Percentiles rank a stretch among this genome's conserved stretches.
Evolutionary conservation across 352 stramenopile species (phyloP).

Genomic region (Pythium dissimile): DNA sequence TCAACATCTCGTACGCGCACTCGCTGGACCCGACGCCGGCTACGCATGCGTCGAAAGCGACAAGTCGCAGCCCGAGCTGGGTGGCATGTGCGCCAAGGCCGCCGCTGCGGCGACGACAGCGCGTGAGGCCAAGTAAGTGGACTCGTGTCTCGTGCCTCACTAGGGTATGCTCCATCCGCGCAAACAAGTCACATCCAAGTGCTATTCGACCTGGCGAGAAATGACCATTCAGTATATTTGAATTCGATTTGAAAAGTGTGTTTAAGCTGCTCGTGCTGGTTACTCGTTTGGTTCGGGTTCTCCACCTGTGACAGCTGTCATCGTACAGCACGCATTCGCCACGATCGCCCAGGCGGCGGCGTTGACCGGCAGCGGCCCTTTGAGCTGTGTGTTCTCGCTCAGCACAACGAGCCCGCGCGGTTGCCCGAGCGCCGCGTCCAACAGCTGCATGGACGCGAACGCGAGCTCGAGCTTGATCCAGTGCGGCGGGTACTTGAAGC

Average conservation of each 20-base stretch:
- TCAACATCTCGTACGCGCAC: neutral
- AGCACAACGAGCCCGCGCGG: slow-evolving; percentile 34
- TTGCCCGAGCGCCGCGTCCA: slow-evolving; percentile 7
- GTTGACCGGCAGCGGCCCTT: slow-evolving; percentile 1
- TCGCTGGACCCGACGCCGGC: neutral
- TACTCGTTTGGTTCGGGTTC: neutral
- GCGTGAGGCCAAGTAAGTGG: too few relatives aligned
- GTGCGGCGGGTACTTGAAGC: slow-evolving; percentile 94
- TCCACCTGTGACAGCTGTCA: neutral
- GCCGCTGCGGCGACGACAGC: neutral
- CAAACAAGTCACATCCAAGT: too few relatives aligned
- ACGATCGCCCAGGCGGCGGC: neutral
- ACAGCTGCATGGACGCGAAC: slow-evolving; percentile 10
- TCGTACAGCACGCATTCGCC: slow-evolving; percentile 2
- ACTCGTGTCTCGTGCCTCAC: too few relatives aligned
- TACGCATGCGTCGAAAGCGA: neutral
- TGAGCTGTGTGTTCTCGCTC: slow-evolving; percentile 25
- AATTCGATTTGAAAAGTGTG: too few relatives aligned
- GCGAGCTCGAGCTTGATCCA: slow-evolving; percentile 10
- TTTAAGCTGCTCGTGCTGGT: too few relatives aligned
- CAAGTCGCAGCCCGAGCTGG: neutral
- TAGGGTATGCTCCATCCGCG: too few relatives aligned
- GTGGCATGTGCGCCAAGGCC: neutral
- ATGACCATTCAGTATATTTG: too few relatives aligned
- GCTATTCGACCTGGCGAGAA: too few relatives aligned